Conservation (phyloP, 257 asterid genomes). For the Nicotiana obtusifolia region DNA sequence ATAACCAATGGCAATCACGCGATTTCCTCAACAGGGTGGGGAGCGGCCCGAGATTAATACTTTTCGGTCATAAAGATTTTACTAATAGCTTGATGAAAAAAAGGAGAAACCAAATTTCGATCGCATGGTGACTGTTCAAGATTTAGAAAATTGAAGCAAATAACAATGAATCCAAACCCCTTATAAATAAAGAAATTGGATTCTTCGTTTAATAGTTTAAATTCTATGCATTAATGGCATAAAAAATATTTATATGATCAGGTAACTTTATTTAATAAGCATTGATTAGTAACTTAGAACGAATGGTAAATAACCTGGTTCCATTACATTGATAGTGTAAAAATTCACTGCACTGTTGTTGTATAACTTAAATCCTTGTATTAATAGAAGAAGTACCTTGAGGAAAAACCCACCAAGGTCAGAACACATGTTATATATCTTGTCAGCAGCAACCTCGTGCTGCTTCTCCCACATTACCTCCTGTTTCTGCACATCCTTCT, state of each 20-base stretch:
- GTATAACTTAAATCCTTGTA: no score
- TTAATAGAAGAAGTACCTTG: conserved; percentile 45
- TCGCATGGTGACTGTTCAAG: background rate
- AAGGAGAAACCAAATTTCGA: background rate
- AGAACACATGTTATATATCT: conserved; percentile 83
- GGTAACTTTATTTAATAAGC: no score
- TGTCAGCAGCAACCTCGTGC: conserved; percentile 92
- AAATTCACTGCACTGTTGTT: no score
- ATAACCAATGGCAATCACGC: background rate
- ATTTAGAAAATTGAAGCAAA: background rate
- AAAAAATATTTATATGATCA: no score
- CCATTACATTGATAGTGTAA: no score
- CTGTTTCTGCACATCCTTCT: conserved; percentile 66
- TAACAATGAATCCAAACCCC: background rate
- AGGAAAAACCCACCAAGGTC: conserved; percentile 98
- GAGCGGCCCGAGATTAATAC: background rate
- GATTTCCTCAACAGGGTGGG: background rate
- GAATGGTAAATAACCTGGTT: no score
- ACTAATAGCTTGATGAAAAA: background rate
- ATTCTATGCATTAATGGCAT: no score
- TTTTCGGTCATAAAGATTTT: background rate
- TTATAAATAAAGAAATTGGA: background rate
- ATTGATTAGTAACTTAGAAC: no score
- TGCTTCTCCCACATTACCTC: conserved; percentile 98
- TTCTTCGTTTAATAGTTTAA: no score